A percentile compares a stretch with the other conserved stretches of the same genome.
Conservation (phyloP, 345 rosid genomes). For the Rhodamnia rubescens region DNA sequence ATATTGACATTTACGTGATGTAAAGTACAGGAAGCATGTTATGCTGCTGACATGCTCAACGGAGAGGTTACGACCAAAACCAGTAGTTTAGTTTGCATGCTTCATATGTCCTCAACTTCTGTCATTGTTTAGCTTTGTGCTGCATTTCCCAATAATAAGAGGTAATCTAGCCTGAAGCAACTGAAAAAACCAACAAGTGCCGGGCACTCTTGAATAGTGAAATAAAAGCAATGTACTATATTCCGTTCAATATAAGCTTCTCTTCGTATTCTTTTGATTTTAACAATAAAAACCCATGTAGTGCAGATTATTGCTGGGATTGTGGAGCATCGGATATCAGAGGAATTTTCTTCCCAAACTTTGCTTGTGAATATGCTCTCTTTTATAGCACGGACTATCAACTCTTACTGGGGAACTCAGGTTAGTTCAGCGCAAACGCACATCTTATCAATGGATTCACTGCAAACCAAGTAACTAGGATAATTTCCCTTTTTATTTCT, state of each 20-base stretch:
- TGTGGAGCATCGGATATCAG: constrained; percentile 79
- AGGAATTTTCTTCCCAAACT: constrained; percentile 61
- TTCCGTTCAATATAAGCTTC: not conserved
- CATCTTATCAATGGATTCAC: not conserved
- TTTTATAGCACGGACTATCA: constrained; percentile 66
- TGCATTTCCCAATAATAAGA: not conserved
- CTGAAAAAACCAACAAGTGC: not conserved
- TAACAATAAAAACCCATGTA: not conserved
- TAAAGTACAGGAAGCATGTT: not conserved
- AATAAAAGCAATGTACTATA: not conserved
- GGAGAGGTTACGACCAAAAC: not conserved
- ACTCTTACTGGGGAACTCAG: constrained; percentile 97
- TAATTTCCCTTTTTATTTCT: not conserved
- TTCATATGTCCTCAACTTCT: not conserved
- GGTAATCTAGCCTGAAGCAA: not conserved
- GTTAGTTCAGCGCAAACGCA: constrained; percentile 10
- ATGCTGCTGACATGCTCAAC: not conserved
- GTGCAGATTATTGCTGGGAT: constrained; percentile 89
- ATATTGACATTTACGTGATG: not conserved
- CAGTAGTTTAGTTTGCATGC: not conserved
- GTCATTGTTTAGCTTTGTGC: not conserved
- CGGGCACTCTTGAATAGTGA: not conserved
- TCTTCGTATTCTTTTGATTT: not conserved
- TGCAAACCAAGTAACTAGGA: not conserved
- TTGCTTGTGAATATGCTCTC: constrained; percentile 78